phyloP scores from a whole-genome alignment of 2,329 filamentous ascomycete genomes.

The Pseudogymnoascus sp. region DNA sequence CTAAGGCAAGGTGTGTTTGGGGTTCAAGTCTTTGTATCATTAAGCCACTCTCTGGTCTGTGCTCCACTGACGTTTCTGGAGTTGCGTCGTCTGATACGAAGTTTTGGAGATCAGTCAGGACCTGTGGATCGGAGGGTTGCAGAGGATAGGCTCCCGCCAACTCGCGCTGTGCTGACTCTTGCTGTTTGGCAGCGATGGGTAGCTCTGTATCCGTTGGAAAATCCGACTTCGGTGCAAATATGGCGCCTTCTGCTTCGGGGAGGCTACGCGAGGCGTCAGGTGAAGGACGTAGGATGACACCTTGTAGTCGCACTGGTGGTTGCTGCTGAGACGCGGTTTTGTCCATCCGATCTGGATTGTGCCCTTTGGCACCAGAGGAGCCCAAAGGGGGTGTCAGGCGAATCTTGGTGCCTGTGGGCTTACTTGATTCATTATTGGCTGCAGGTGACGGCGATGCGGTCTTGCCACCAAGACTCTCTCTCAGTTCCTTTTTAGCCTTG shows the following conservation, averaged over 20 bases:
- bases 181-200: background rate
- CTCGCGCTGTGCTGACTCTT: background rate
- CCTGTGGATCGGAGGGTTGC: background rate
- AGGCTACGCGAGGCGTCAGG: background rate
- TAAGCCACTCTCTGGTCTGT: background rate
- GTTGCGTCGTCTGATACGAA: background rate
- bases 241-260: background rate
- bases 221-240: background rate
- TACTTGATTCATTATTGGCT: background rate
- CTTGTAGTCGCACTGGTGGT: background rate
- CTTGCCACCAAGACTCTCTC: background rate
- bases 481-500: background rate
- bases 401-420: background rate
- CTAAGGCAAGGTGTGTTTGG: background rate
- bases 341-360: background rate
- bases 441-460: background rate
- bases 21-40: background rate
- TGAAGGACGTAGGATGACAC: background rate
- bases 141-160: background rate
- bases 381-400: background rate
- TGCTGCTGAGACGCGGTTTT: background rate
- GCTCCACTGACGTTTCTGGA: background rate
- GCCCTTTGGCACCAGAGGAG: background rate
- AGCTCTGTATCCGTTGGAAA: background rate
- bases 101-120: background rate